A percentile compares a stretch with the other conserved stretches of the same genome.
These are phyloP conservation scores for Antitrichia curtipendula DNA, from an alignment of 225 moss, liverwort and hornwort genomes.

Conservation along the genomic window DNA sequence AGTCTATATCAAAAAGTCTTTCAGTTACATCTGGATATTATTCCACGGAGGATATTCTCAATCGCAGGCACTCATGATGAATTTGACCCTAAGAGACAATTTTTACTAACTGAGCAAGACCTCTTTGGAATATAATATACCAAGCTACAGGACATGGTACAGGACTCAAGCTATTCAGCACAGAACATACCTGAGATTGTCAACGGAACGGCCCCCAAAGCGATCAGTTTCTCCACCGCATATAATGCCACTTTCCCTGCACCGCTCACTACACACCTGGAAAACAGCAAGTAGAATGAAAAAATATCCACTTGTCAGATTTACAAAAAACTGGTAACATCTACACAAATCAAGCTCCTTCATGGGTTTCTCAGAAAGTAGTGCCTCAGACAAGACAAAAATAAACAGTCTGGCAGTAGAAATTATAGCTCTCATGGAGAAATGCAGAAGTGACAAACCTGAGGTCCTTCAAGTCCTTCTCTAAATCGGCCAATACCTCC, in stretches of 20 bases:
- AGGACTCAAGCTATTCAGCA: neutral
- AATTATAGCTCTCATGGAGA: neutral
- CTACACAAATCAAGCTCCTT: neutral
- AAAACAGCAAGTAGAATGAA: neutral
- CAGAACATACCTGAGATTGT: constrained; percentile 59
- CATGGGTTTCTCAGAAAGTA: neutral
- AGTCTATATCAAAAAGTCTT: neutral
- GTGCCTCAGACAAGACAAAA: neutral
- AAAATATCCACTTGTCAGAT: neutral
- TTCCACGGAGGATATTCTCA: neutral
- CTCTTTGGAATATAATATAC: neutral
- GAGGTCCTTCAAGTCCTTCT: constrained; percentile 89
- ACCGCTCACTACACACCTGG: constrained; percentile 92
- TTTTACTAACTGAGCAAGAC: neutral
- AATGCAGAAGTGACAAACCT: constrained; percentile 43
- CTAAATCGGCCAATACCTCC: constrained; percentile 82
- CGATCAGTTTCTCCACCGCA: constrained; percentile 89
- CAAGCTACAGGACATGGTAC: neutral
- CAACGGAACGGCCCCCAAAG: constrained; percentile 74
- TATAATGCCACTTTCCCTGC: constrained; percentile 95
- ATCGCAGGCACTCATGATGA: neutral
- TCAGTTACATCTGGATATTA: neutral
- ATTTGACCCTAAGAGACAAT: neutral
- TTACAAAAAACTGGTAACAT: neutral
- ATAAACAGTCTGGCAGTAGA: neutral